phyloP scores from a whole-genome alignment of 2,329 filamentous ascomycete species.

The Elsinoe necatrix region DNA sequence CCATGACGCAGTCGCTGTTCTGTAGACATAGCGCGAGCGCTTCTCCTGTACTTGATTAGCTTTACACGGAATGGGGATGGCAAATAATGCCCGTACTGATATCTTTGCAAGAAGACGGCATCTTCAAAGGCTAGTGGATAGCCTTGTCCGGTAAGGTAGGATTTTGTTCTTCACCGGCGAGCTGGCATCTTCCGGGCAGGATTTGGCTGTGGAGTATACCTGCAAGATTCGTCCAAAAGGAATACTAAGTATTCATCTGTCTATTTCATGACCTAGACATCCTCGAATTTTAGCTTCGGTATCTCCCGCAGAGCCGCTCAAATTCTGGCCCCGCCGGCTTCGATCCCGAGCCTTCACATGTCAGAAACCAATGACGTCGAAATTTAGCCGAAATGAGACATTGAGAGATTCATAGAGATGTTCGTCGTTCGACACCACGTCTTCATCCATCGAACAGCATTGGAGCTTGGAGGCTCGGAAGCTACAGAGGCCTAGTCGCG shows the following conservation, averaged over 20 bases:
- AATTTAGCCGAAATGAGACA: not conserved
- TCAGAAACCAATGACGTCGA: constrained; percentile 8
- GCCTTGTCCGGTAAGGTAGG: not conserved
- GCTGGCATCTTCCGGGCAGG: too few relatives aligned
- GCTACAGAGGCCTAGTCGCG: not conserved
- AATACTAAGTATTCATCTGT: too few relatives aligned
- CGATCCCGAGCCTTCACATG: constrained; percentile 6
- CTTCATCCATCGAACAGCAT: not conserved
- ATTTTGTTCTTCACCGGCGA: not conserved
- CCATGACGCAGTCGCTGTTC: constrained; percentile 91
- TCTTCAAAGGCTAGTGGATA: constrained; percentile 30
- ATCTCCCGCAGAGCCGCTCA: constrained; percentile 9
- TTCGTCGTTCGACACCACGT: not conserved
- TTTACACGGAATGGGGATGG: constrained; percentile 11
- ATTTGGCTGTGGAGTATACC: too few relatives aligned
- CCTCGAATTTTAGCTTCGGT: constrained; percentile 8
- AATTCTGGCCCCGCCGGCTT: not conserved
- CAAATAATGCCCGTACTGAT: constrained; percentile 57
- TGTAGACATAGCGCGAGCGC: constrained; percentile 92
- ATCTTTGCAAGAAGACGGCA: constrained; percentile 96
- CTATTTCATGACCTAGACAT: not conserved
- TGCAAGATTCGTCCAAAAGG: too few relatives aligned
- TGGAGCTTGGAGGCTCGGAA: not conserved
- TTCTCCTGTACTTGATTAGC: constrained; percentile 51
- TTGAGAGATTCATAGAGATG: not conserved